Evolutionary conservation across 148 eudicot species (phyloP), one percentile per base, ranked within the genome.

Genomic region (Pharnaceum exiguum): DNA sequence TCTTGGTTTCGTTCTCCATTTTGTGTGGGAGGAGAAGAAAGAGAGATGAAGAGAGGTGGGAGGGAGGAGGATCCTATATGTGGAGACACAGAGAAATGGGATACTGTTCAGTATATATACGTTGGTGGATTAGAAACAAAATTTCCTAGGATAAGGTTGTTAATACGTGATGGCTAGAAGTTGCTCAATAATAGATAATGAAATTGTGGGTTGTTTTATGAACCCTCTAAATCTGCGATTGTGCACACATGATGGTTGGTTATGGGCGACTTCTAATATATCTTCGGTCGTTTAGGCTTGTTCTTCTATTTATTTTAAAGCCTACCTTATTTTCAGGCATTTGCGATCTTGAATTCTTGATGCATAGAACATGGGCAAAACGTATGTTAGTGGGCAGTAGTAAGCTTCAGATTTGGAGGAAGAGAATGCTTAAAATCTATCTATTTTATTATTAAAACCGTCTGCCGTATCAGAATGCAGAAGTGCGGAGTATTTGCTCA

Each of bases 1-100:
- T 55, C 13, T 24, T 26, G 27, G 44, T 30, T 61, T 61, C 48
- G 7, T 55, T 46, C 51, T 69, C 73, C 73, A 69, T 69, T 13
- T 27, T 35, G 30, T 21, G 18, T 27, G 21, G 33, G 31, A n/a
- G 11, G 31, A 33, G 36, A 31, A 46, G 44, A 11, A 18, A 33
- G 60, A 22, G 27, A 28, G 60, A 10, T 31, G 22, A 22, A 18
- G 49, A 16, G 49, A 45, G 49, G 10, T 6, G 3, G 15, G 3
- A 10, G 7, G 17, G 31, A 32, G 59, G n/a, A 2, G 38, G 24
- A 57, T 25, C 39, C 48, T 33, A 25, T n/a, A n/a, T n/a, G n/a
- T n/a, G n/a, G n/a, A 51, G 12, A 19, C 17, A 45, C 28, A 13
- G 7, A 13, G 52, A 38, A 23, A 45, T 46, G 38, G 27, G 11